A percentile compares a stretch with the other conserved stretches of the same genome.
phyloP scores from a whole-genome alignment of 495 filamentous ascomycete species.

The Annulohypoxylon stygium region DNA sequence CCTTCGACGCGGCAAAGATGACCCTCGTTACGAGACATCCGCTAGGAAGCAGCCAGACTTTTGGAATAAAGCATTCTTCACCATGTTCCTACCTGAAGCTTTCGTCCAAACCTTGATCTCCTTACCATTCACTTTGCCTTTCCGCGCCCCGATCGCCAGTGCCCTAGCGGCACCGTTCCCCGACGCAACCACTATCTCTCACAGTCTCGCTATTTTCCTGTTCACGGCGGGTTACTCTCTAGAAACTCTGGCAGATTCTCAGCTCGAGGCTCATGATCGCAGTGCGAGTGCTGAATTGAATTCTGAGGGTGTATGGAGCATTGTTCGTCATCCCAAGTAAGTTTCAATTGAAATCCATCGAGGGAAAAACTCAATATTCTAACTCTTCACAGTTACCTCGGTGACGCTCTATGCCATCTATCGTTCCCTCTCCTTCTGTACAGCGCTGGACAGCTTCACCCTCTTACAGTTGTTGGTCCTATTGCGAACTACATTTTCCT shows the following conservation, averaged over 20 bases:
- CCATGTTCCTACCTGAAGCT: conserved; percentile 66
- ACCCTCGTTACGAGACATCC: conserved; percentile 64
- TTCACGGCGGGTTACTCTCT: conserved; percentile 67
- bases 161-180: conserved; percentile 42
- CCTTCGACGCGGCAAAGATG: conserved; percentile 63
- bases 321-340: conserved; percentile 73
- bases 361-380: conserved; percentile 2
- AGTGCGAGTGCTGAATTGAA: conserved; percentile 51
- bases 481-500: conserved; percentile 70
- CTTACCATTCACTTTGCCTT: conserved; percentile 68
- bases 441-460: conserved; percentile 64
- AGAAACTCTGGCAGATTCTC: conserved; percentile 67
- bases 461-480: conserved; percentile 66
- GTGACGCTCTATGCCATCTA: conserved; percentile 67
- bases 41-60: conserved; percentile 64
- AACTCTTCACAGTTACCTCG: conserved; percentile 64
- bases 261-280: conserved; percentile 57
- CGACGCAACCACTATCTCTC: conserved; percentile 31
- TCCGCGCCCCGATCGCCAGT: conserved; percentile 53
- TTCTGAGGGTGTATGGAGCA: conserved; percentile 68
- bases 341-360: conserved; percentile 34
- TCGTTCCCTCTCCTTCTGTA: conserved; percentile 65
- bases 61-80: conserved; percentile 66
- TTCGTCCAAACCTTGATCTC: conserved; percentile 65
- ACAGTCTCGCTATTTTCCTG: conserved; percentile 65